Base-by-base conservation (phyloP, 2,329 filamentous ascomycete species). In the Penicillium sclerotiorum region DNA sequence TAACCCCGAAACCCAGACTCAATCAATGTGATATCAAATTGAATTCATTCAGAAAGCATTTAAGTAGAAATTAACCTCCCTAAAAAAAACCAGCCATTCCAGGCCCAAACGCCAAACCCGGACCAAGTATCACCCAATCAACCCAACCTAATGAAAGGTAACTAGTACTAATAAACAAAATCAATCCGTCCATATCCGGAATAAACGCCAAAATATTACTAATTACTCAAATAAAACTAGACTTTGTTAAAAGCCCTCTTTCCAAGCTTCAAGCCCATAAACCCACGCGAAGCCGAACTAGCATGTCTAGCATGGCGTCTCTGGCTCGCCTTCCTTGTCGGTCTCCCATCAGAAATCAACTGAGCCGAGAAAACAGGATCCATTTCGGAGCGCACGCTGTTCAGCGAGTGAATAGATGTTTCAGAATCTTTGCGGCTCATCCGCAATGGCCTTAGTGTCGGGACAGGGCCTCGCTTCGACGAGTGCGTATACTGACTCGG, bases 341-440 rank as follows among this genome's bases (percentile, higher is more conserved):
- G 4, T 17, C 49, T 44, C 8, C 44, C 17, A 18, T 55, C 56
- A 25, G 48, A 30, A 15, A 17, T n/a, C 45, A 3, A 21, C 8
- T 8, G 30, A 5, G 30, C 28, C 1, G 53, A 30, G 1, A 51
- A 40, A 4, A 46, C 32, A 2, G 55, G 32, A 33, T 61, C 62
- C 27, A 63, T 52, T 28, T 67, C 66, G 0, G 65, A 65, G 5
- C 61, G 64, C 11, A 69, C 52, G 27, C 63, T 68, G 47, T 56
- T 66, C n/a, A 61, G 45, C 0, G 66, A 69, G 38, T 59, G 48
- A 1, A 65, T 50, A 5, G 59, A 57, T 0, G 57, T 43, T 0
- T 55, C 54, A 8, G 64, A 64, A 40, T 64, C 59, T 27, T 67
- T 63, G 33, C 66, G 60, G 1, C 65, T 53, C 35, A 62, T 64